Evolutionary conservation across 2,329 filamentous ascomycete species (phyloP).

Genomic region (Aspergillus sergii): DNA sequence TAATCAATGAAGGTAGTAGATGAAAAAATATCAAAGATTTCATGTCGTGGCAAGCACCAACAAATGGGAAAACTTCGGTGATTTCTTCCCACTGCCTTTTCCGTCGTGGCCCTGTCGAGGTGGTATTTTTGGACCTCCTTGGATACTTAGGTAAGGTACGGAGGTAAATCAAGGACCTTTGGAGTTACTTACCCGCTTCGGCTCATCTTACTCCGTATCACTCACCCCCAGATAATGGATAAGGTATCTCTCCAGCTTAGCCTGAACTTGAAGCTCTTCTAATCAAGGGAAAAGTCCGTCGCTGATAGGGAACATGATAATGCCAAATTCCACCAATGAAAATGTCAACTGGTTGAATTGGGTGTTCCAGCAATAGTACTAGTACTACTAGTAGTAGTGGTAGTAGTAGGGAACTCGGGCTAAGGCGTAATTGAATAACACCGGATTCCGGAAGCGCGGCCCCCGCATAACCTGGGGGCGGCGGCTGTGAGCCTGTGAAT

Average conservation of each 20-base stretch:
- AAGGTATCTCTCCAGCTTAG: not conserved
- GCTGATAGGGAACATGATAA: conserved; percentile 3
- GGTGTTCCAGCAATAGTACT: not conserved
- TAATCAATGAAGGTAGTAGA: not conserved
- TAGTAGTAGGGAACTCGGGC: not conserved
- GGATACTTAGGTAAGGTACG: not conserved
- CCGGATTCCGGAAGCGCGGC: conserved; percentile 24
- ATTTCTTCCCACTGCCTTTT: not conserved
- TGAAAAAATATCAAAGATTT: not conserved
- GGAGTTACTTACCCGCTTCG: conserved; percentile 4
- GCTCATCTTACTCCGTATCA: not conserved
- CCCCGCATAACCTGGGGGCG: conserved; percentile 27
- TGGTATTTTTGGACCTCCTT: not conserved
- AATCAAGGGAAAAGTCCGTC: conserved; percentile 11
- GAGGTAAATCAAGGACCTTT: conserved; percentile 8
- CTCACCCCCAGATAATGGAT: conserved; percentile 5
- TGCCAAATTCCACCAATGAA: conserved; percentile 10
- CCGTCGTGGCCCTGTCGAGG: not conserved
- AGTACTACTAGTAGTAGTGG: not conserved
- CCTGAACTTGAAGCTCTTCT: conserved; percentile 4
- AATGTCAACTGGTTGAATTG: conserved; percentile 2
- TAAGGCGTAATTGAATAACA: conserved; percentile 1
- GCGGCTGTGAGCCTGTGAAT: conserved; percentile 18
- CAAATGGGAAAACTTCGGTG: not conserved
- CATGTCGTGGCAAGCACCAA: not conserved